phyloP scores from a whole-genome alignment of 2,329 filamentous ascomycete species.

The Paramyrothecium roridum region DNA sequence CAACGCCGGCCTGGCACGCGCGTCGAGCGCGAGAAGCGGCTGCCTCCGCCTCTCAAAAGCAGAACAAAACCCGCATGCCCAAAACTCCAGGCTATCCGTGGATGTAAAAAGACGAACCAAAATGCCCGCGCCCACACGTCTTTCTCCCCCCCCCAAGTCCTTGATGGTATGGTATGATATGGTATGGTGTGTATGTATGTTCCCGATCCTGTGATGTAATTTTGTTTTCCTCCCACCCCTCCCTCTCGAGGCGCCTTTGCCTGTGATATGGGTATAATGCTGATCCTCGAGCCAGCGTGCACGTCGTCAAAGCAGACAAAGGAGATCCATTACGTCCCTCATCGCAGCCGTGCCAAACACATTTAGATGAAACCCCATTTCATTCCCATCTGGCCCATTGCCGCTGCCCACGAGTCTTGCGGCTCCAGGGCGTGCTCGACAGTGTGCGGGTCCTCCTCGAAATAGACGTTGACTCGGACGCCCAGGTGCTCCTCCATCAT shows the following conservation, averaged over 20 bases:
- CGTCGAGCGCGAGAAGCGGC: neutral
- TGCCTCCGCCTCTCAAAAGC: neutral
- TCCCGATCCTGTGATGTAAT: neutral
- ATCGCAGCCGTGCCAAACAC: slow-evolving; percentile 6
- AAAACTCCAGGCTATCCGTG: slow-evolving; percentile 11
- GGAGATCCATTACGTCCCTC: neutral
- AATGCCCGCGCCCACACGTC: neutral
- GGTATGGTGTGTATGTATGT: slow-evolving; percentile 1
- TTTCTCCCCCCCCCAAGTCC: neutral
- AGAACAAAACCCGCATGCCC: slow-evolving; percentile 4
- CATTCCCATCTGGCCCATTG: slow-evolving; percentile 22
- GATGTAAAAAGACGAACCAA: neutral
- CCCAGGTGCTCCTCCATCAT: slow-evolving; percentile 35
- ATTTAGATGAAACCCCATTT: slow-evolving; percentile 30
- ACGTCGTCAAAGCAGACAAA: neutral
- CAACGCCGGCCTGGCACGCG: slow-evolving; percentile 7
- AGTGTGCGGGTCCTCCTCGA: slow-evolving; percentile 41
- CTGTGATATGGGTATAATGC: neutral
- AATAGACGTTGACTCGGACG: slow-evolving; percentile 35
- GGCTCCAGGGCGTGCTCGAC: slow-evolving; percentile 33
- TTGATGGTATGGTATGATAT: slow-evolving; percentile 5
- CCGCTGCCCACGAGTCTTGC: slow-evolving; percentile 33
- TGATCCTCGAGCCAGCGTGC: neutral
- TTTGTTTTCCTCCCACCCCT: neutral
- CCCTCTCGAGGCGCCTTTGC: neutral